Evolutionary conservation across 2,329 filamentous ascomycete species (phyloP).

Genomic region (Alternaria postmessia): DNA sequence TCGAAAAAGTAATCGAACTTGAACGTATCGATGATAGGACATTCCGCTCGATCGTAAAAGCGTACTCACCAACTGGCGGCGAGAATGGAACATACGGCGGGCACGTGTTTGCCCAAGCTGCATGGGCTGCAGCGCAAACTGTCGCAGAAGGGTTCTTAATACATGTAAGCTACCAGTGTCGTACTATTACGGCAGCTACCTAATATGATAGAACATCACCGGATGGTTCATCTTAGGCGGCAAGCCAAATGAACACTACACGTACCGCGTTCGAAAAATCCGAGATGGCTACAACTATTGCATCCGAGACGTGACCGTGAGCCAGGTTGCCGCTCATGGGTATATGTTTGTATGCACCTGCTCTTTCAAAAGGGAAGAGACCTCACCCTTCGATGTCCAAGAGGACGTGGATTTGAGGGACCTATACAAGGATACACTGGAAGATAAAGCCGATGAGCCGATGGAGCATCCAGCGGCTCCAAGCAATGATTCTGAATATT

Average conservation of each 20-base stretch:
- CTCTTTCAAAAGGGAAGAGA: slow-evolving; percentile 61
- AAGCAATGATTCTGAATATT: slow-evolving; percentile 6
- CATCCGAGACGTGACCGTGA: slow-evolving; percentile 61
- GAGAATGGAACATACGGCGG: slow-evolving; percentile 61
- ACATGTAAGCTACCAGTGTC: slow-evolving; percentile 51
- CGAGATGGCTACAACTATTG: slow-evolving; percentile 62
- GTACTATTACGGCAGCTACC: neutral
- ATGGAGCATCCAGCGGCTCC: slow-evolving; percentile 35
- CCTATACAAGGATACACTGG: slow-evolving; percentile 41
- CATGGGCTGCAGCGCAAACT: slow-evolving; percentile 64
- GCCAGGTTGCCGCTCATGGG: slow-evolving; percentile 55
- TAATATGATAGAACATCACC: slow-evolving; percentile 56
- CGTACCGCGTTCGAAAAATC: slow-evolving; percentile 60
- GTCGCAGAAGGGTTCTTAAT: slow-evolving; percentile 60
- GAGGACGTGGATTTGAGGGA: slow-evolving; percentile 46
- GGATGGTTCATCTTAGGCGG: slow-evolving; percentile 62
- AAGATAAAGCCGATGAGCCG: slow-evolving; percentile 20
- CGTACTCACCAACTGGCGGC: slow-evolving; percentile 54
- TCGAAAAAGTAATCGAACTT: slow-evolving; percentile 53
- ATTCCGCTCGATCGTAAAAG: slow-evolving; percentile 51
- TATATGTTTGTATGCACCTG: slow-evolving; percentile 62
- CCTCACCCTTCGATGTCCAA: slow-evolving; percentile 43
- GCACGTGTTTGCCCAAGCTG: slow-evolving; percentile 66
- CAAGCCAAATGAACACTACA: slow-evolving; percentile 57
- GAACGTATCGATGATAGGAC: slow-evolving; percentile 53